Evolutionary conservation across 2,329 filamentous ascomycete species (phyloP).

Genomic region (Pseudogymnoascus destructans): DNA sequence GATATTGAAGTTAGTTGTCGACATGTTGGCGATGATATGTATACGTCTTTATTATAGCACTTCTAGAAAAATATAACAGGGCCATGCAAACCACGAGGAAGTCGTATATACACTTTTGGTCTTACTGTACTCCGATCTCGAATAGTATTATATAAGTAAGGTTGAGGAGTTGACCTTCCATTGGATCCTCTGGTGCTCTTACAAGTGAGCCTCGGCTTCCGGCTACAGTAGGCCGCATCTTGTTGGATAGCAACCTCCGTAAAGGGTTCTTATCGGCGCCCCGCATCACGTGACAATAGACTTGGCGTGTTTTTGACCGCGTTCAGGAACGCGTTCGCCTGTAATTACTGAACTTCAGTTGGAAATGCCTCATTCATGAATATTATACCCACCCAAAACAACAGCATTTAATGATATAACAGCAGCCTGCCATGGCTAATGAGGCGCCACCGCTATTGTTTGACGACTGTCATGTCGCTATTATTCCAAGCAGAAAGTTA

Average conservation of each 20-base stretch:
- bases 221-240: background rate
- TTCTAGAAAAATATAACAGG: background rate
- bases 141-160: background rate
- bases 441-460: slow-evolving; percentile 15
- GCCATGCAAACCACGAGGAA: background rate
- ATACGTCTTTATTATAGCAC: background rate
- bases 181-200: background rate
- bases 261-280: background rate
- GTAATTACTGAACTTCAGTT: slow-evolving; percentile 3
- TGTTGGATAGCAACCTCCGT: background rate
- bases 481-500: slow-evolving; percentile 20
- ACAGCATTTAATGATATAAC: background rate
- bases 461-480: slow-evolving; percentile 20
- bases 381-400: slow-evolving; percentile 4
- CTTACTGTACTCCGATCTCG: background rate
- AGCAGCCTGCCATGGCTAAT: background rate
- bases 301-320: slow-evolving; percentile 3
- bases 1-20: slow-evolving; percentile 41
- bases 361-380: background rate
- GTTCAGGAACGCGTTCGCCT: slow-evolving; percentile 1
- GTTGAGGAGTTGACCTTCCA: background rate
- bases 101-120: background rate
- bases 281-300: background rate
- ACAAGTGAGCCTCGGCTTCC: slow-evolving; percentile 4
- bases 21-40: slow-evolving; percentile 12